These are phyloP conservation scores for Stenocarpella maydis DNA, from an alignment of 2,329 filamentous ascomycete species.

Conservation along the genomic window DNA sequence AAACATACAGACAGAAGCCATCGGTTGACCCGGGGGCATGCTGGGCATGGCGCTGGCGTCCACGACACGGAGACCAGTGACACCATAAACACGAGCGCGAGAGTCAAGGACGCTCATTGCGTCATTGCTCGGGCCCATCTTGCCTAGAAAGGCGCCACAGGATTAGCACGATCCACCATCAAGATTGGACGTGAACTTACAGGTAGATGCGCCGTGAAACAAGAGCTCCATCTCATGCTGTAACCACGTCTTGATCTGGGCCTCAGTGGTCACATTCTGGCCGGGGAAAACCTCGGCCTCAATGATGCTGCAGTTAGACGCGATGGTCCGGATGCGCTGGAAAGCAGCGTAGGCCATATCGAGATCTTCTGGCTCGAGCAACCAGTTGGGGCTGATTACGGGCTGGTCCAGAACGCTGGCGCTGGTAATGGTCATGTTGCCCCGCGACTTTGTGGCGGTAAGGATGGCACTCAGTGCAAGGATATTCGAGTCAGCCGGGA, in stretches of 20 bases:
- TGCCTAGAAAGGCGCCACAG: not conserved
- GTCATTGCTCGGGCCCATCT: not conserved
- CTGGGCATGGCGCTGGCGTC: not conserved
- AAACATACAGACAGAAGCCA: not conserved
- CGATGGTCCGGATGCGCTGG: not conserved
- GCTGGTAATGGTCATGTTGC: not conserved
- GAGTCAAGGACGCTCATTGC: not conserved
- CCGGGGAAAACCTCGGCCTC: constrained; percentile 6
- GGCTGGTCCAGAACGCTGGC: not conserved
- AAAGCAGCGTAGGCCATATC: not conserved
- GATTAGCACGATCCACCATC: not conserved
- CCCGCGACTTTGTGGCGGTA: not conserved
- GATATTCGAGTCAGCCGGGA: not conserved
- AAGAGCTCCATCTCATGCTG: not conserved
- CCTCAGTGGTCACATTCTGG: not conserved
- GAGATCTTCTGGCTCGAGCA: not conserved
- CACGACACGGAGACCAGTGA: constrained; percentile 2
- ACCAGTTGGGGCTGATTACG: not conserved
- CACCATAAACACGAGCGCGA: not conserved
- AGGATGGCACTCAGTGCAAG: not conserved
- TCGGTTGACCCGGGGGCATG: not conserved
- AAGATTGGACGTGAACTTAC: not conserved
- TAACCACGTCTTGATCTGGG: not conserved
- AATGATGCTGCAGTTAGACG: not conserved
- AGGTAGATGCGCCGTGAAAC: not conserved